Percentiles rank a stretch among this genome's conserved stretches.
Evolutionary conservation across 1,139 yeast genomes (phyloP).

Genomic region (Saccharomyces hybrid): DNA sequence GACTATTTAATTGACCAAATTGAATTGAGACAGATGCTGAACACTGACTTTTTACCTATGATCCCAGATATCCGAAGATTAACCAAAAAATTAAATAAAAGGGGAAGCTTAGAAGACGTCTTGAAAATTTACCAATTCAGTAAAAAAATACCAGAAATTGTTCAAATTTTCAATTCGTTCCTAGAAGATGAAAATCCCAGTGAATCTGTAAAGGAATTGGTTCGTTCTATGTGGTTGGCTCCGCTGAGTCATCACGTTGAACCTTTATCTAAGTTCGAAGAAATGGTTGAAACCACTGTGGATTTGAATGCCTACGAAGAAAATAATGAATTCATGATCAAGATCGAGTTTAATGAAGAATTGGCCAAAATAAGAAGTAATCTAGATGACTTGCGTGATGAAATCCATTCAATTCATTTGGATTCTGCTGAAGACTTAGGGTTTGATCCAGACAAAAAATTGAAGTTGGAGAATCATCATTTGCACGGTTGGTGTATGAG

Average conservation of each 20-base stretch:
- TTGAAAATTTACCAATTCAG: slow-evolving; percentile 82
- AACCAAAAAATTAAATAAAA: slow-evolving; percentile 53
- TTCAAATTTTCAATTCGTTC: slow-evolving; percentile 42
- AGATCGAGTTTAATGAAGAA: slow-evolving; percentile 81
- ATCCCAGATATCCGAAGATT: slow-evolving; percentile 81
- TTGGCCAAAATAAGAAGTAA: slow-evolving; percentile 52
- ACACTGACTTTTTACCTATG: slow-evolving; percentile 57
- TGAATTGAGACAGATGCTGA: slow-evolving; percentile 54
- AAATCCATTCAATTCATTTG: slow-evolving; percentile 53
- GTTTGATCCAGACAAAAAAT: slow-evolving; percentile 76
- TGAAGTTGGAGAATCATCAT: slow-evolving; percentile 80
- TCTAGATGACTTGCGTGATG: slow-evolving; percentile 46
- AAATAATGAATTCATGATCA: slow-evolving; percentile 70
- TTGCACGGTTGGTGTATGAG: slow-evolving; percentile 92
- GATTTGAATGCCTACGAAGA: slow-evolving; percentile 70
- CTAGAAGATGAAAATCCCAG: slow-evolving; percentile 30
- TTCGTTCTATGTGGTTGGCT: slow-evolving; percentile 47
- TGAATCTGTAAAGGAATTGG: slow-evolving; percentile 31
- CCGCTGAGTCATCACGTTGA: slow-evolving; percentile 45
- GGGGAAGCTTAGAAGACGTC: slow-evolving; percentile 70
- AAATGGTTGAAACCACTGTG: slow-evolving; percentile 84
- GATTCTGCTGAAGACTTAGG: slow-evolving; percentile 66
- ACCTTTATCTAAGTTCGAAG: slow-evolving; percentile 62
- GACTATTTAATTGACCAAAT: slow-evolving; percentile 64
- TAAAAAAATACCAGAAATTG: slow-evolving; percentile 58